These are phyloP conservation scores for Neonectria hederae DNA, from an alignment of 2,329 filamentous ascomycete species.

Conservation along the genomic window DNA sequence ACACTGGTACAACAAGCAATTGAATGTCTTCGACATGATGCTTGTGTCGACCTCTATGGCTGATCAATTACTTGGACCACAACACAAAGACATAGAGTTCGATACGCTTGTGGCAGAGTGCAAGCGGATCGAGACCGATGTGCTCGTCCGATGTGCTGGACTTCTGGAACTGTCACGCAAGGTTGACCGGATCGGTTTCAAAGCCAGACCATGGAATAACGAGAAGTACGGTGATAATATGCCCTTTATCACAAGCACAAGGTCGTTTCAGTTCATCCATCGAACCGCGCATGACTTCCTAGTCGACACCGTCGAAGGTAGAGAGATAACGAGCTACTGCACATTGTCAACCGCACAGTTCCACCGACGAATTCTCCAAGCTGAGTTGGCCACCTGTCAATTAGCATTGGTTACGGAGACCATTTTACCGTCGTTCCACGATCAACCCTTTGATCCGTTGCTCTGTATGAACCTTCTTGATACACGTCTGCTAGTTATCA, in stretches of 20 bases:
- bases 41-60: neutral
- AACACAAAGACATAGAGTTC: neutral
- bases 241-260: no score
- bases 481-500: no score
- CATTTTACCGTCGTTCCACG: no score
- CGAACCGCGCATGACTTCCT: constrained; percentile 13
- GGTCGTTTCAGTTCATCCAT: neutral
- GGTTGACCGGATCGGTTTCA: rapidly evolving
- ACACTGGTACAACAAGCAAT: neutral
- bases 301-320: neutral
- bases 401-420: no score
- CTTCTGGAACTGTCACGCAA: neutral
- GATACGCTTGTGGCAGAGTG: neutral
- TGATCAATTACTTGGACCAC: neutral
- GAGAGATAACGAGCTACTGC: neutral
- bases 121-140: neutral
- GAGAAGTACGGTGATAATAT: neutral
- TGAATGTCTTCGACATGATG: constrained; percentile 1
- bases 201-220: neutral
- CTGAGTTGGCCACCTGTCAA: neutral
- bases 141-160: constrained; percentile 2
- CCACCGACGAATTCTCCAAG: neutral
- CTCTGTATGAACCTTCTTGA: no score
- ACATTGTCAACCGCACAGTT: neutral
- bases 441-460: no score